A percentile compares a stretch with the other conserved stretches of the same genome.
Conservation (phyloP, 176 grass and related monocot species). For the Zizania latifolia region DNA sequence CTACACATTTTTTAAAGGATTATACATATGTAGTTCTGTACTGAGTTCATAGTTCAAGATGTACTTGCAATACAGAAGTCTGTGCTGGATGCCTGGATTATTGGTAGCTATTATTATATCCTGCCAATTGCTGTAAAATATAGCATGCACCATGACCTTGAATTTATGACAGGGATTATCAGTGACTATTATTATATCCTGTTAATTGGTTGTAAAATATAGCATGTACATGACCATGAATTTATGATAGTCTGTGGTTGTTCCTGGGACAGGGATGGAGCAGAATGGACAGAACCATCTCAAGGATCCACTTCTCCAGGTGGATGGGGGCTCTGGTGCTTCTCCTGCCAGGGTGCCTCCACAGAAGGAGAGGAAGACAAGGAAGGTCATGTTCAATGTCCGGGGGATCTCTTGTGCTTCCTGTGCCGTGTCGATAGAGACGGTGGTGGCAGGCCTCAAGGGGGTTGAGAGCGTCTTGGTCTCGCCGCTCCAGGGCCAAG, state of each 20-base stretch:
- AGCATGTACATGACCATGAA: not conserved
- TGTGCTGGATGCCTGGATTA: not conserved
- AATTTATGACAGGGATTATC: too few relatives aligned
- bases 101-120: not conserved
- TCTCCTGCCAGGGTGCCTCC: constrained; percentile 8
- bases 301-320: constrained; percentile 54
- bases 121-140: too few relatives aligned
- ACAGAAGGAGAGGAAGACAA: constrained; percentile 42
- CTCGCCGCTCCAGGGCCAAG: constrained; percentile 60
- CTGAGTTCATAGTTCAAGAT: not conserved
- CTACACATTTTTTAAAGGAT: not conserved
- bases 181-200: too few relatives aligned
- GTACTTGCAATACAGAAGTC: not conserved
- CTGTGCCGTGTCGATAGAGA: constrained; percentile 67
- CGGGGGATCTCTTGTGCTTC: constrained; percentile 75
- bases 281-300: constrained; percentile 41
- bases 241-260: not conserved
- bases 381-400: constrained; percentile 59
- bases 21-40: not conserved
- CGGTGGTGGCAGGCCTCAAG: constrained; percentile 54
- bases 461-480: constrained; percentile 88
- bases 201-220: not conserved
- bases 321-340: not conserved
- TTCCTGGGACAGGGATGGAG: constrained; percentile 33
- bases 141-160: too few relatives aligned